phyloP scores from a whole-genome alignment of 2,329 filamentous ascomycete species.

The Fusarium sp. region DNA sequence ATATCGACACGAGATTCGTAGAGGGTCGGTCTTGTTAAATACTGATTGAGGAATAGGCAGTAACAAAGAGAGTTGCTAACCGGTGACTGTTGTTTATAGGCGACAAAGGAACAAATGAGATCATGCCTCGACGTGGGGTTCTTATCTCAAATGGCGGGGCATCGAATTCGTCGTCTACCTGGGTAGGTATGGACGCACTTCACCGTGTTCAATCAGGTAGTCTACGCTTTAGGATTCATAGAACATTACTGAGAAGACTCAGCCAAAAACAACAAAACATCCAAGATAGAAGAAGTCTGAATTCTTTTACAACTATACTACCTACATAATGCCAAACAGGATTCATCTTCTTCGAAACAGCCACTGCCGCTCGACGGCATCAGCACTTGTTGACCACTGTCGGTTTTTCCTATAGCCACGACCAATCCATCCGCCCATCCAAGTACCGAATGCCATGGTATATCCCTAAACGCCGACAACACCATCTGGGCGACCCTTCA shows the following conservation, averaged over 20 bases:
- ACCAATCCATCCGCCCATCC: constrained; percentile 25
- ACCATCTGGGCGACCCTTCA: constrained; percentile 47
- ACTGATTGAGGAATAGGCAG: constrained; percentile 1
- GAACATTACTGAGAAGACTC: background rate
- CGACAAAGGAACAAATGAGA: constrained; percentile 43
- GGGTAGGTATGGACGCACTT: constrained; percentile 12
- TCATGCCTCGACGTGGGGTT: constrained; percentile 45
- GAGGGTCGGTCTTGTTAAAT: background rate
- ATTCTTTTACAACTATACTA: constrained; percentile 28
- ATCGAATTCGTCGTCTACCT: constrained; percentile 7
- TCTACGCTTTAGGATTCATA: background rate
- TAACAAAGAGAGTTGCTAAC: constrained; percentile 2
- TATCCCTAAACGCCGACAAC: constrained; percentile 55
- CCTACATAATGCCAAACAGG: constrained; percentile 26
- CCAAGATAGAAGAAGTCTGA: background rate
- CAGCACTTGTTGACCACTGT: constrained; percentile 20
- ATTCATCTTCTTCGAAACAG: constrained; percentile 30
- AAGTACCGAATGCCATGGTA: constrained; percentile 51
- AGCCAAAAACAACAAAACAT: background rate
- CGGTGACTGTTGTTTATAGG: constrained; percentile 38
- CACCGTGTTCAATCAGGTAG: constrained; percentile 1
- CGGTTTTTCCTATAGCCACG: constrained; percentile 43
- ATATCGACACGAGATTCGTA: background rate
- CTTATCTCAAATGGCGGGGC: constrained; percentile 40
- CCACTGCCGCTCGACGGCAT: constrained; percentile 23